Conservation (phyloP, 2,329 filamentous ascomycete species). For the Tricladium varicosporioides region DNA sequence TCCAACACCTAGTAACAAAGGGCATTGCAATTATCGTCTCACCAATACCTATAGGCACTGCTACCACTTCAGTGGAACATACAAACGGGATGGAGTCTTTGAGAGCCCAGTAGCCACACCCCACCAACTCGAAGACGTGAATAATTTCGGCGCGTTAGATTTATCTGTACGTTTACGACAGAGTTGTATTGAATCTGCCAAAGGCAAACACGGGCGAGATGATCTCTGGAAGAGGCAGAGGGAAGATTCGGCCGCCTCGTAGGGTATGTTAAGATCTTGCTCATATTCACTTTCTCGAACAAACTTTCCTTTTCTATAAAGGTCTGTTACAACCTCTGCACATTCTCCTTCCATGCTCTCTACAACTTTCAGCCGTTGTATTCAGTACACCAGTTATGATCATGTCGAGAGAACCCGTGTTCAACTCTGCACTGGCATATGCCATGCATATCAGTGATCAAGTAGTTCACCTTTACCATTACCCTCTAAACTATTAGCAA, state of each 20-base stretch:
- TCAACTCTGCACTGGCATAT: neutral
- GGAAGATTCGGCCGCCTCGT: constrained; percentile 66
- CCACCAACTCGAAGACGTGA: neutral
- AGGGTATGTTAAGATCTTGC: constrained; percentile 50
- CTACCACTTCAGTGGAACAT: neutral
- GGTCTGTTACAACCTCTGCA: too few relatives aligned
- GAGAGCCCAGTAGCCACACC: constrained; percentile 3
- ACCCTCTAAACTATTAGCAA: neutral
- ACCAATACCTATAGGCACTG: neutral
- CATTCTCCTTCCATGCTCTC: too few relatives aligned
- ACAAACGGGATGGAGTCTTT: neutral
- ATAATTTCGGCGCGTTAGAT: too few relatives aligned
- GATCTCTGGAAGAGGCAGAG: constrained; percentile 50
- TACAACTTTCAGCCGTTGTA: too few relatives aligned
- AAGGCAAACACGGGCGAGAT: constrained; percentile 31
- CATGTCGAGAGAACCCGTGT: neutral
- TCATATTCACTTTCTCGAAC: constrained; percentile 9
- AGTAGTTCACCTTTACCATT: neutral
- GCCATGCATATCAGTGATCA: neutral
- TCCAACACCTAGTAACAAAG: too few relatives aligned
- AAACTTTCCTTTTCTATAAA: neutral
- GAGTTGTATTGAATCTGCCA: neutral
- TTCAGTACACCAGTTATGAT: neutral
- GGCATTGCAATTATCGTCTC: too few relatives aligned
- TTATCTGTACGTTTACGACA: too few relatives aligned